Base-by-base conservation (phyloP, 2,329 filamentous ascomycete species). In the Annulohypoxylon truncatum region DNA sequence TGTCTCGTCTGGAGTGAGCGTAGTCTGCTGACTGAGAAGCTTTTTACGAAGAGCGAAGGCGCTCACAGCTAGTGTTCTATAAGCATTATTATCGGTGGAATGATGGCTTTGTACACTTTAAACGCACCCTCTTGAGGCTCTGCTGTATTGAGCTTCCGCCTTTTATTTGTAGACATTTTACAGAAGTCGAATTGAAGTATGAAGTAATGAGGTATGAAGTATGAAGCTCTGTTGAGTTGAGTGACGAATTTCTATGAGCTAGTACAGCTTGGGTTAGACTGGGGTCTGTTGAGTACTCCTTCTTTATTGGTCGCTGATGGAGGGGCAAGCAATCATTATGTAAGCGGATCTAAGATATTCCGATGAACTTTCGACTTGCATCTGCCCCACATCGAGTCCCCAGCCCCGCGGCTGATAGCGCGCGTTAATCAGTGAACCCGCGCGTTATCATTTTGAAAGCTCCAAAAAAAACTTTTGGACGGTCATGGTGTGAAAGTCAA, bases 11-110 rank as follows among this genome's bases (percentile, higher is more conserved):
- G 58, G 15, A 2, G 59, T 38, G 44, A 44, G 44, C 24, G 64
- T 47, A 46, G 44, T 57, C 51, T 69, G 70, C 56, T 73, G 71
- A 66, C 67, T 74, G 51, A 81, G 72, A 2, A 82, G 72, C 58
- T 75, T 78, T 59, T 79, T 79, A 2, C 82, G 76, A 33, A 82
- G 74, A 20, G 82, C 81, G 72, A 83, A 82, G 18, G 82, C 82
- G 72, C 82, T 83, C 76, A 82, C 76, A 15, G 74, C 77, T 81
- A 51, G 13, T 12, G 64, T 66, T 33, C 55, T 64, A 69, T 72
- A 51, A 47, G n/a, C 33, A 54, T 53, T 42, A 22, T 20, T 22
- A 22, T 38, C n/a, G 8, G 20, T 22, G 9, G 22, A 20, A 3
- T 12, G 15, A 20, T 3, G 15, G n/a, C 15, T 22, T n/a, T n/a